Base-by-base conservation (phyloP, 1,139 yeast genomes). In the Suhomyces panamericanus region DNA sequence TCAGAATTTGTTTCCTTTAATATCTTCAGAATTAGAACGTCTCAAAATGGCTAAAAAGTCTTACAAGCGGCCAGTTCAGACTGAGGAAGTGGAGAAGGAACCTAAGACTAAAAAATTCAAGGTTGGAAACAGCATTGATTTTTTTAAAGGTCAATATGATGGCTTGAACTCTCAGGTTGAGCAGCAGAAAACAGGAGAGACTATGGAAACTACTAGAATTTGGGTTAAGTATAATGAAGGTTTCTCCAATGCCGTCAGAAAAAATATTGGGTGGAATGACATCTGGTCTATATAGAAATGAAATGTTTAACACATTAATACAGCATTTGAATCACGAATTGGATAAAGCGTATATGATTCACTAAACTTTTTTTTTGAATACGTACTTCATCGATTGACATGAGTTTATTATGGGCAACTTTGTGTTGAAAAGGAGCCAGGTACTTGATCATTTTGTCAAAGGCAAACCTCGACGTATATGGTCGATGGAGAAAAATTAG, bases 191-290 rank as follows among this genome's bases (percentile, higher is more conserved):
- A 13, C 38, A 3, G 10, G 32, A 3, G 28, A 26, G 7, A 20
- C 17, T 3, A 36, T 22, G 13, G 62, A 58, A 20, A 49, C 52
- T 11, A 47, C 60, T 7, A 72, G 86, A 50, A 85, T 89, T 7
- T 93, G 98, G 98, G 87, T 93, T 13, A 91, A 87, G 59, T 91
- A 85, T 58, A 87, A 87, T 53, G 98, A 91, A 63, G 98, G 99
- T 1, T 91, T 87, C 57, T 87, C 96, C 8, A 87, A 91, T 63
- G 99, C 99, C 0, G 98, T 93, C 1, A 70, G 96, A 33, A 89
- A 89, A 56, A 86, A 85, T 47, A 81, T 91, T 27, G 78, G 84
- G 7, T 93, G 98, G 97, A 63, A 69, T 5, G 87, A 83, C 46
- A 63, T 90, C 29, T 89, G 86, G 86, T 30, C 48, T 31, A 56